phyloP scores from a whole-genome alignment of 768 basidiomycete genomes.

The Lactarius evosmus region DNA sequence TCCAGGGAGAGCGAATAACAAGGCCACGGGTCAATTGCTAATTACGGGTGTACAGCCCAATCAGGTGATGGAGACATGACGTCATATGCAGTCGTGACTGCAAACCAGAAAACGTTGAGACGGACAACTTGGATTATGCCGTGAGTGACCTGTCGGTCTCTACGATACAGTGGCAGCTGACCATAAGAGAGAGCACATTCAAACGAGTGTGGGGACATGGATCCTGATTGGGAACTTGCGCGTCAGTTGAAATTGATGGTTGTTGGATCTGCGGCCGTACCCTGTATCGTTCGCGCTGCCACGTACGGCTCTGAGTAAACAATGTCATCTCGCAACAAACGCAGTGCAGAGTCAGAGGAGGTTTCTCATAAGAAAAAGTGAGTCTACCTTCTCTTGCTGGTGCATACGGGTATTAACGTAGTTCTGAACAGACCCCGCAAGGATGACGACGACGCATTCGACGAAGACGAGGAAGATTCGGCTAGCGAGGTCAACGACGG shows the following conservation, averaged over 20 bases:
- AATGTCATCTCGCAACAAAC: constrained; percentile 20
- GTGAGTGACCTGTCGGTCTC: not conserved
- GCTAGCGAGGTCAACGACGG: constrained; percentile 33
- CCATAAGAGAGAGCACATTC: not conserved
- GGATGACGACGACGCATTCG: constrained; percentile 32
- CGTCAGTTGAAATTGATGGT: constrained; percentile 12
- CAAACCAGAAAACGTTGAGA: not conserved
- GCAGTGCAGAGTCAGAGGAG: constrained; percentile 23
- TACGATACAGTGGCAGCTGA: not conserved
- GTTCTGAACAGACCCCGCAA: constrained; percentile 21
- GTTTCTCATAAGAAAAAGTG: constrained; percentile 33
- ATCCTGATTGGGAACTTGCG: constrained; percentile 13
- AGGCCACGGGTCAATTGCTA: too few species aligned
- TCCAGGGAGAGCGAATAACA: not conserved
- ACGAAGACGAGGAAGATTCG: constrained; percentile 28
- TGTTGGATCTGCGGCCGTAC: not conserved
- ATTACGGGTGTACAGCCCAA: not conserved
- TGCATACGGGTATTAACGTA: constrained; percentile 29
- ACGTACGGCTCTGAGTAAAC: constrained; percentile 2
- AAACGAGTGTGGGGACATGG: constrained; percentile 16
- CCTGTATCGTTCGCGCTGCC: not conserved
- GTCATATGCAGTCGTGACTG: not conserved
- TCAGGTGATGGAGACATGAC: not conserved
- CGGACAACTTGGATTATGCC: not conserved
- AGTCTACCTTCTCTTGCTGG: constrained; percentile 21